phyloP scores from a whole-genome alignment of 208 protist species.

The Trypanosoma congolense region DNA sequence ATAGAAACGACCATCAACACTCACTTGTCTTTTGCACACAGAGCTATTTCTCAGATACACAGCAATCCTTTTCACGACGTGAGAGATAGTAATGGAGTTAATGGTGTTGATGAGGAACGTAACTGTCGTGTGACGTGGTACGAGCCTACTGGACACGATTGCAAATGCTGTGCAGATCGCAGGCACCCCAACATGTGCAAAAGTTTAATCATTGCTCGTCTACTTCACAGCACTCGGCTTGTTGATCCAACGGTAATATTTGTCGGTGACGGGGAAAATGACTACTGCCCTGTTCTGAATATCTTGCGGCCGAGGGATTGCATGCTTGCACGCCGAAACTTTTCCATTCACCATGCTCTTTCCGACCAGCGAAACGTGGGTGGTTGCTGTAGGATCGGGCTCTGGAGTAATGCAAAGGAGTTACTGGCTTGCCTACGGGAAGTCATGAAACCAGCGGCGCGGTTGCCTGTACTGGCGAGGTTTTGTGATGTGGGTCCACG shows the following conservation, averaged over 20 bases:
- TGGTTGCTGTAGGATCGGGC: conserved; percentile 70
- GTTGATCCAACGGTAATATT: conserved; percentile 86
- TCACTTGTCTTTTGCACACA: conserved; percentile 37
- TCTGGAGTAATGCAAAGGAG: conserved; percentile 67
- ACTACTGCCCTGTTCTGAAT: conserved; percentile 80
- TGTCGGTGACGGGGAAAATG: conserved; percentile 80
- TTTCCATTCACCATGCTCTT: conserved; percentile 53
- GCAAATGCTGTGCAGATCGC: conserved; percentile 39
- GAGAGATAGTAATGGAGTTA: neutral
- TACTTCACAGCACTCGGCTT: conserved; percentile 66
- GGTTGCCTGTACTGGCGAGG: conserved; percentile 73
- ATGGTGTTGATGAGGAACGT: conserved; percentile 15
- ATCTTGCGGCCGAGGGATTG: conserved; percentile 74
- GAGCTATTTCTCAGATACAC: conserved; percentile 70
- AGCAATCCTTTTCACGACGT: conserved; percentile 79
- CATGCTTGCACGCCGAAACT: conserved; percentile 65
- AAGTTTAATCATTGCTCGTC: conserved; percentile 63
- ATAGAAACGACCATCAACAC: conserved; percentile 60
- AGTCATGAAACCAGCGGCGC: conserved; percentile 29
- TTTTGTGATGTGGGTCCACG: conserved; percentile 51
- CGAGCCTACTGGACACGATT: conserved; percentile 65
- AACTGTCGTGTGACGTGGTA: conserved; percentile 71
- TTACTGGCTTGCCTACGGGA: conserved; percentile 52
- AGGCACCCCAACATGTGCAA: conserved; percentile 86
- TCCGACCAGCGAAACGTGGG: conserved; percentile 20